Evolutionary conservation across 345 rosid genomes (phyloP).

Genomic region (Gossypium stocksii): DNA sequence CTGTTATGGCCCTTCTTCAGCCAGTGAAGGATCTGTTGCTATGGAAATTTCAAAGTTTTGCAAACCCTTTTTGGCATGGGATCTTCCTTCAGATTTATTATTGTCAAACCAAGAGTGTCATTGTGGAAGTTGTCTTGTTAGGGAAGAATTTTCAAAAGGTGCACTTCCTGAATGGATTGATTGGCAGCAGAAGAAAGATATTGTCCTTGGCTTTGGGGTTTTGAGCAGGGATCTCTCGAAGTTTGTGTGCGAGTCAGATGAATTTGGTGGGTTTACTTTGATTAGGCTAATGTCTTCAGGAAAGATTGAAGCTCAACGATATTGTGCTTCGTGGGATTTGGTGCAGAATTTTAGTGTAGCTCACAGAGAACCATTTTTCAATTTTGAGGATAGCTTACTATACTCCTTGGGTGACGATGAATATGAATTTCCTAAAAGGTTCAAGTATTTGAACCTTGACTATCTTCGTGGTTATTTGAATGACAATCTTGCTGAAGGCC

Average conservation of each 20-base stretch:
- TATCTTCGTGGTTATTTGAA: too few species aligned
- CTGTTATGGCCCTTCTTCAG: too few species aligned
- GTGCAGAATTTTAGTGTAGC: too few species aligned
- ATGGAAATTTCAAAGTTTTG: conserved; percentile 24
- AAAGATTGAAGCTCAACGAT: too few species aligned
- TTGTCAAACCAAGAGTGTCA: conserved; percentile 42
- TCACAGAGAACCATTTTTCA: too few species aligned
- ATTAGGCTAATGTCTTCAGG: too few species aligned
- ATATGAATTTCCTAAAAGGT: too few species aligned
- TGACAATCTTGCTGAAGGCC: conserved; percentile 25
- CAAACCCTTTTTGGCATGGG: conserved; percentile 50
- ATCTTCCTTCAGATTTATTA: conserved; percentile 48
- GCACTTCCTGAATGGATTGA: conserved; percentile 53
- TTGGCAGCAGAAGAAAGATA: conserved; percentile 57
- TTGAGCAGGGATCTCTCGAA: conserved; percentile 36
- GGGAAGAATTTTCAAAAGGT: conserved; percentile 39
- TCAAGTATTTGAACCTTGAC: too few species aligned
- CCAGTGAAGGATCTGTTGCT: conserved; percentile 15
- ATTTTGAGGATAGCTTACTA: too few species aligned
- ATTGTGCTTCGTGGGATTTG: too few species aligned
- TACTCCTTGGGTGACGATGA: too few species aligned
- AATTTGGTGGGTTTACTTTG: conserved; percentile 47
- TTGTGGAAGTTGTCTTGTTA: conserved; percentile 54
- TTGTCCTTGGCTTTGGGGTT: conserved; percentile 58
- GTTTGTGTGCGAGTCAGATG: conserved; percentile 30